Base-by-base conservation (phyloP, 345 rosid genomes). In the Eucalyptus erythrocorys region DNA sequence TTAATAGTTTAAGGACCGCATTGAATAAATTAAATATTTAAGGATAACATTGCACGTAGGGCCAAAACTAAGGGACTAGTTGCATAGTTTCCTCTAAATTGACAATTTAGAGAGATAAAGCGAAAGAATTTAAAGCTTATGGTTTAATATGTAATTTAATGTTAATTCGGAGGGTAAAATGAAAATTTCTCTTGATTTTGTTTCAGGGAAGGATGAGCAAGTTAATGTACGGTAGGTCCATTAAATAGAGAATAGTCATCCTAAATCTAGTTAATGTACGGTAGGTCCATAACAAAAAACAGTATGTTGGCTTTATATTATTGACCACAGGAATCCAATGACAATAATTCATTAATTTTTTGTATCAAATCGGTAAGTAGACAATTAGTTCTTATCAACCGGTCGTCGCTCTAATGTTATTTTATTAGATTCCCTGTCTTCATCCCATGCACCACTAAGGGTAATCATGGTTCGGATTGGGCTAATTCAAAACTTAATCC, bases 1-100 rank as follows among this genome's bases (percentile, higher is more conserved):
- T 10, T 7, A 64, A 64, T n/a, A 15, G 4, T 64, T 64, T n/a
- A n/a, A 16, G 3, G 19, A 64, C 19, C 0, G 1, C 10, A n/a
- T n/a, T 15, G 6, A n/a, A 64, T 16, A 64, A 71, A 71, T 68
- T 34, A 34, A 17, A 19, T 34, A 0, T 34, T 10, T 10, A 34
- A 5, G 26, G 1, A 64, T 8, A 5, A 1, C 19, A 64, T 64
- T n/a, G 21, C 76, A 64, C 21, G 4, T 64, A n/a, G 10, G 10
- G 24, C 26, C 12, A 34, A 76, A 76, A 24, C 24, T 40, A 13
- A 10, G 2, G 8, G 47, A 37, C 3, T 24, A 21, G 24, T 21
- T 40, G 16, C 7, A 8, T 21, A 9, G 21, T 21, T 40, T 40
- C 27, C 7, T 22, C 45, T 40, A 40, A 76, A 76, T 40, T 6